phyloP scores from a whole-genome alignment of 345 rosid species.

The Eucalyptus polyanthemos region DNA sequence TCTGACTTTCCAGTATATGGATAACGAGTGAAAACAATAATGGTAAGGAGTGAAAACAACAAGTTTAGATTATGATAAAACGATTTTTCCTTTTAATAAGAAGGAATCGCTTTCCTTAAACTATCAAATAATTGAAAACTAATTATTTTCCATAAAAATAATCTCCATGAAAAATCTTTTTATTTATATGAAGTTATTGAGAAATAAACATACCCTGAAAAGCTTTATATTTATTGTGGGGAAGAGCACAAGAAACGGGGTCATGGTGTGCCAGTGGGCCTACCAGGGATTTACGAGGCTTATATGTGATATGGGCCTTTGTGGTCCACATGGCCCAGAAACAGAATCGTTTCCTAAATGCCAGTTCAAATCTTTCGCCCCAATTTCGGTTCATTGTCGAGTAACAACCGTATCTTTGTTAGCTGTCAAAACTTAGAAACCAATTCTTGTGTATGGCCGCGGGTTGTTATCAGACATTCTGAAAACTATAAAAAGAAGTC shows the following conservation, averaged over 20 bases:
- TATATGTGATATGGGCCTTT: neutral
- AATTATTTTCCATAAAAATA: too few species aligned
- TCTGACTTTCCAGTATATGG: neutral
- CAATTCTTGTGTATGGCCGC: neutral
- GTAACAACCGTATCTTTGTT: neutral
- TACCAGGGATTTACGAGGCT: neutral
- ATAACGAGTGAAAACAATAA: neutral
- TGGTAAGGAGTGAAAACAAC: neutral
- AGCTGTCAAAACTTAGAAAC: neutral
- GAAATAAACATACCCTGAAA: neutral
- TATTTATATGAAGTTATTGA: neutral
- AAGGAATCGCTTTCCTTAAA: neutral
- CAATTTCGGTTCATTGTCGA: neutral
- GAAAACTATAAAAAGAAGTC: neutral
- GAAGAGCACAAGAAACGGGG: neutral
- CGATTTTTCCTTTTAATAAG: neutral
- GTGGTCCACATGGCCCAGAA: neutral
- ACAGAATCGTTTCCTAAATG: neutral
- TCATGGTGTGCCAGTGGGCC: neutral
- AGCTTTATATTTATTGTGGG: rapidly evolving
- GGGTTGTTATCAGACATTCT: neutral
- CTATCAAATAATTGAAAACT: neutral
- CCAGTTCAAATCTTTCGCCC: neutral
- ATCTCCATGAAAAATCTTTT: too few species aligned
- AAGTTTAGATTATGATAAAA: neutral